phyloP scores from a whole-genome alignment of 768 basidiomycete species.

The Leccinum boreale region DNA sequence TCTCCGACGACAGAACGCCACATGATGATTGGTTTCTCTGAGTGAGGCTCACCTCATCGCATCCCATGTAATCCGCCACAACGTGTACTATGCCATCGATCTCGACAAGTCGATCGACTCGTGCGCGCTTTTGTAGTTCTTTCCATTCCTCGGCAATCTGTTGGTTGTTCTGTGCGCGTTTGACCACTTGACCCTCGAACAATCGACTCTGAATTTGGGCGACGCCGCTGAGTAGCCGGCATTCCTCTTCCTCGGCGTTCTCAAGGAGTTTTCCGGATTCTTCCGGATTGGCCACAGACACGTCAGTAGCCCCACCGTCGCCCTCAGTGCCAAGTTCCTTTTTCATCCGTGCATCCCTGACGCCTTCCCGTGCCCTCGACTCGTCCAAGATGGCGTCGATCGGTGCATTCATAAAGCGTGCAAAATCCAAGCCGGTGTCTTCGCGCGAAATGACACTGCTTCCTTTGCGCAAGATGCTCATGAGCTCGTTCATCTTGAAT shows the following conservation, averaged over 20 bases:
- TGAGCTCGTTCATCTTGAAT: slow-evolving; percentile 44
- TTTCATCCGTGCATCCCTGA: slow-evolving; percentile 45
- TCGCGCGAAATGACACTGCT: slow-evolving; percentile 49
- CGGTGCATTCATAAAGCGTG: slow-evolving; percentile 42
- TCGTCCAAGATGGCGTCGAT: slow-evolving; percentile 44
- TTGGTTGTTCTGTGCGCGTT: slow-evolving; percentile 33
- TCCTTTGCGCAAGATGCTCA: slow-evolving; percentile 56
- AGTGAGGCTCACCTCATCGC: slow-evolving; percentile 26
- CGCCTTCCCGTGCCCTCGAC: slow-evolving; percentile 41
- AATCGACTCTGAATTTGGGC: slow-evolving; percentile 56
- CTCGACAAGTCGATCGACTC: slow-evolving; percentile 37
- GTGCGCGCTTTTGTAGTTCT: slow-evolving; percentile 43
- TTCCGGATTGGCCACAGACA: slow-evolving; percentile 13
- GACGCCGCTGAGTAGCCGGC: slow-evolving; percentile 47
- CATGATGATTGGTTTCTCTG: neutral
- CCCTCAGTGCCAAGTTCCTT: slow-evolving; percentile 31
- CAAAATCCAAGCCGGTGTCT: slow-evolving; percentile 39
- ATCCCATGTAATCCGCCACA: slow-evolving; percentile 28
- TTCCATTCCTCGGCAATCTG: slow-evolving; percentile 47
- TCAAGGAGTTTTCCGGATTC: slow-evolving; percentile 29
- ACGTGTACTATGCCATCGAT: slow-evolving; percentile 35
- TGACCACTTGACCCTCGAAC: slow-evolving; percentile 51
- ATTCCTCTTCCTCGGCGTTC: slow-evolving; percentile 55
- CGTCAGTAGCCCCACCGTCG: neutral
- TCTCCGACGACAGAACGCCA: neutral